Conservation (phyloP, 495 filamentous ascomycete species). For the Penicillium arizonense region DNA sequence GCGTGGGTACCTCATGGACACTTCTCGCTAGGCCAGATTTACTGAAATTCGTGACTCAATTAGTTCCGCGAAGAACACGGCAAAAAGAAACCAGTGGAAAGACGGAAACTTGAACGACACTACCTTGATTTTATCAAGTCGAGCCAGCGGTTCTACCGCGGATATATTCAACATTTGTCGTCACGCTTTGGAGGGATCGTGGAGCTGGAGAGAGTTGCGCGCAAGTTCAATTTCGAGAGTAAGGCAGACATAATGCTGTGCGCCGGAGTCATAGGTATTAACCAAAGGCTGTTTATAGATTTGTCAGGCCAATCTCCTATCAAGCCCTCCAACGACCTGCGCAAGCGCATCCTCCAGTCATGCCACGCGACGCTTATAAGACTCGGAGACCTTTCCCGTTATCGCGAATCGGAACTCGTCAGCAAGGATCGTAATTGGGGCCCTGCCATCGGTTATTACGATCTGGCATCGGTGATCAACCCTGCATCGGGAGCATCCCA, state of each 20-base stretch:
- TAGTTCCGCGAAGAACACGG: conserved; percentile 55
- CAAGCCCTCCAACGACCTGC: conserved; percentile 46
- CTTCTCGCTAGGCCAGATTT: background rate
- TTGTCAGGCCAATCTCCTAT: conserved; percentile 33
- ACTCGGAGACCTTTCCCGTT: conserved; percentile 88
- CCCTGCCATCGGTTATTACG: conserved; percentile 80
- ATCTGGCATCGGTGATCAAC: conserved; percentile 72
- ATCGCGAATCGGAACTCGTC: conserved; percentile 69
- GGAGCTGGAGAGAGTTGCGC: conserved; percentile 69
- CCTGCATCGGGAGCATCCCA: conserved; percentile 78
- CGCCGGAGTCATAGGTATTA: conserved; percentile 22
- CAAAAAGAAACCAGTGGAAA: conserved; percentile 69
- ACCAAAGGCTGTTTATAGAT: conserved; percentile 36
- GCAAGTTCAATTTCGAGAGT: conserved; percentile 64
- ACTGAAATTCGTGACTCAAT: conserved; percentile 12
- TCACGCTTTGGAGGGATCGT: conserved; percentile 68
- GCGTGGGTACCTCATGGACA: conserved; percentile 36
- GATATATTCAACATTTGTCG: conserved; percentile 75
- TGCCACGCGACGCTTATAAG: conserved; percentile 83
- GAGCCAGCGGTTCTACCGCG: conserved; percentile 81
- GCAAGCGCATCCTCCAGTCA: conserved; percentile 60
- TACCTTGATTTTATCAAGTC: conserved; percentile 84
- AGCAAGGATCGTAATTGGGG: conserved; percentile 73
- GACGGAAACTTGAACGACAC: conserved; percentile 73
- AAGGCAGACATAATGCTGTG: conserved; percentile 16